Conservation (phyloP, 768 basidiomycete species). For the Mycena epipterygia region DNA sequence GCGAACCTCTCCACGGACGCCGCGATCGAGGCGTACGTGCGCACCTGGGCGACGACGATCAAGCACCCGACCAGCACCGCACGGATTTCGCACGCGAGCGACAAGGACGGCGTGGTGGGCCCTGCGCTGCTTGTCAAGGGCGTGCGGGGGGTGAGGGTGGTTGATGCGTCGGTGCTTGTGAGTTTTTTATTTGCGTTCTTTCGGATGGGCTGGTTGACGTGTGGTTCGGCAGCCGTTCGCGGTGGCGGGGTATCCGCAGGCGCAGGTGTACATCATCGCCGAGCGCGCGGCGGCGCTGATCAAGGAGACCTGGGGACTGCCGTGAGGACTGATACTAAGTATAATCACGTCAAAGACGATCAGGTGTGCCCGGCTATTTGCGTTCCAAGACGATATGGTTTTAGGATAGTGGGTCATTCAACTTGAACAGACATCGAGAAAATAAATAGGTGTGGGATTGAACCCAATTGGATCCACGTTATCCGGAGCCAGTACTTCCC, state of each 20-base stretch:
- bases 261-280: not conserved
- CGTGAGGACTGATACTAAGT: no score
- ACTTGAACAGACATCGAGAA: no score
- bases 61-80: slow-evolving; percentile 24
- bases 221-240: not conserved
- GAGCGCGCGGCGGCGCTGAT: slow-evolving; percentile 6
- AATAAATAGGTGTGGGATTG: no score
- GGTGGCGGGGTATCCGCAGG: not conserved
- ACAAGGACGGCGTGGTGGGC: slow-evolving; percentile 21
- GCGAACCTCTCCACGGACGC: slow-evolving; percentile 18
- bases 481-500: no score
- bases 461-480: no score
- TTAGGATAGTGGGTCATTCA: no score
- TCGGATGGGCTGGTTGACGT: not conserved
- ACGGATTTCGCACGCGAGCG: slow-evolving; percentile 11
- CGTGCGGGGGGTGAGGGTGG: slow-evolving; percentile 16
- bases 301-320: not conserved
- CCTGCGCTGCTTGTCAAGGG: slow-evolving; percentile 26
- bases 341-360: no score
- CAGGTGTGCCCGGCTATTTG: no score
- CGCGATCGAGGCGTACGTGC: slow-evolving; percentile 22
- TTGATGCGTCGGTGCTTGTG: slow-evolving; percentile 32
- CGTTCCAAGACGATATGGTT: no score
- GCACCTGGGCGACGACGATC: slow-evolving; percentile 1
- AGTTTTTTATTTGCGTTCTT: not conserved